These are phyloP conservation scores for Aspergillus steynii DNA, from an alignment of 495 filamentous ascomycete species.

Conservation along the genomic window DNA sequence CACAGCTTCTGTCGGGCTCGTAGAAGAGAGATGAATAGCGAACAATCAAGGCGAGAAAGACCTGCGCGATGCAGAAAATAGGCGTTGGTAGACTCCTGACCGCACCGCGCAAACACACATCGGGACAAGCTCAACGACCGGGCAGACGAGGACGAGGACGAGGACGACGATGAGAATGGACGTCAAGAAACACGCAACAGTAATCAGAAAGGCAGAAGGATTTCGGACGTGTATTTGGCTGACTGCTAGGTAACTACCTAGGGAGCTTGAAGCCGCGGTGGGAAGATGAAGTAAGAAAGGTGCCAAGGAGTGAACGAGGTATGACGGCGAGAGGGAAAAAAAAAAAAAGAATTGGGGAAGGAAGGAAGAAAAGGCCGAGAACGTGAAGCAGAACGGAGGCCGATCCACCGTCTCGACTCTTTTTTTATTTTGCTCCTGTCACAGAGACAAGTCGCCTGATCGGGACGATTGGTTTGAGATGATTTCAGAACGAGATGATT, in stretches of 20 bases:
- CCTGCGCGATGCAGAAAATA: conserved; percentile 4
- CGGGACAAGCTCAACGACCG: conserved; percentile 6
- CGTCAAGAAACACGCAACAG: not conserved
- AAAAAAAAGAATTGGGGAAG: not conserved
- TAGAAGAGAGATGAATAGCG: not conserved
- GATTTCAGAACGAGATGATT: not conserved
- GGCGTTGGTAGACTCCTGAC: conserved; percentile 13
- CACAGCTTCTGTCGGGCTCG: not conserved
- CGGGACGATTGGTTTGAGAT: not conserved
- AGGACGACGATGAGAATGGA: not conserved
- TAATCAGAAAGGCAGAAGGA: conserved; percentile 4
- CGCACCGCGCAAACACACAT: conserved; percentile 16
- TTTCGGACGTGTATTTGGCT: no score
- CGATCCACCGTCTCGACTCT: no score
- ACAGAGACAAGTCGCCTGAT: not conserved
- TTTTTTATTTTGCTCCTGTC: not conserved
- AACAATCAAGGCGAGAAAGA: not conserved
- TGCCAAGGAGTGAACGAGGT: conserved; percentile 8
- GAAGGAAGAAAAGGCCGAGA: not conserved
- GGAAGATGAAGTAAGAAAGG: conserved; percentile 15
- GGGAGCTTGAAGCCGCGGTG: not conserved
- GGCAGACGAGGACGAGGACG: not conserved
- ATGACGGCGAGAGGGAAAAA: not conserved
- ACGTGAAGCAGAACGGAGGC: not conserved
- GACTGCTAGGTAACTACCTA: no score